Conservation (phyloP, 371 early-diverging fungal species). For the Mortierella sp. region DNA sequence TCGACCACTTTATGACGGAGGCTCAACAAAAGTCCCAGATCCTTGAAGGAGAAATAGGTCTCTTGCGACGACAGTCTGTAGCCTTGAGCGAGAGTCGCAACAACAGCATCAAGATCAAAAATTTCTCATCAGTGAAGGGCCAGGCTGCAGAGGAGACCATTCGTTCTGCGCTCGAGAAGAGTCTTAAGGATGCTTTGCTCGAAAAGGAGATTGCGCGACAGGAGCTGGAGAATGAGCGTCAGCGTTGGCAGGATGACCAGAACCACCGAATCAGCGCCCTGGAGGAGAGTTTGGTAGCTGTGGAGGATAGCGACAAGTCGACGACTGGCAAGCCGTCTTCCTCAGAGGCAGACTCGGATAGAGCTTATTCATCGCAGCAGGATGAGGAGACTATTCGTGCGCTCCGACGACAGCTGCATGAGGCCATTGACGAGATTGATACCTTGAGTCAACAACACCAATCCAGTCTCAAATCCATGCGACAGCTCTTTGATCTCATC, state of each 20-base stretch:
- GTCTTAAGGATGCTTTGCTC: constrained; percentile 51
- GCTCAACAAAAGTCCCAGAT: constrained; percentile 36
- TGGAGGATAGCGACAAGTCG: constrained; percentile 24
- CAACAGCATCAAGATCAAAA: constrained; percentile 45
- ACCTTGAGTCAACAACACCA: constrained; percentile 39
- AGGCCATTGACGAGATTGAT: constrained; percentile 56
- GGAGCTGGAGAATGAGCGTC: constrained; percentile 56
- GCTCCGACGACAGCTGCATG: constrained; percentile 37
- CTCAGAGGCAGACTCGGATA: neutral
- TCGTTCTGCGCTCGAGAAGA: constrained; percentile 47
- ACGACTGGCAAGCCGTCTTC: neutral
- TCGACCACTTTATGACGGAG: constrained; percentile 28
- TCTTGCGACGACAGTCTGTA: constrained; percentile 41
- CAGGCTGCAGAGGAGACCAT: constrained; percentile 40
- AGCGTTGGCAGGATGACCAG: constrained; percentile 56
- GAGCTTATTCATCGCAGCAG: neutral
- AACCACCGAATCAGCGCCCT: constrained; percentile 48
- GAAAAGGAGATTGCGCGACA: constrained; percentile 53
- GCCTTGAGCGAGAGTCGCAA: constrained; percentile 42
- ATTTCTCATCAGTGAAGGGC: constrained; percentile 5
- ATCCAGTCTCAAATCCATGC: constrained; percentile 42
- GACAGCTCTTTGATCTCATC: constrained; percentile 50
- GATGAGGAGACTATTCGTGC: constrained; percentile 19
- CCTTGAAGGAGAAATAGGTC: constrained; percentile 41
- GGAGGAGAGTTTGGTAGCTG: constrained; percentile 50